Conservation (phyloP, 2,329 filamentous ascomycete species). For the Dactylellina haptotyla region DNA sequence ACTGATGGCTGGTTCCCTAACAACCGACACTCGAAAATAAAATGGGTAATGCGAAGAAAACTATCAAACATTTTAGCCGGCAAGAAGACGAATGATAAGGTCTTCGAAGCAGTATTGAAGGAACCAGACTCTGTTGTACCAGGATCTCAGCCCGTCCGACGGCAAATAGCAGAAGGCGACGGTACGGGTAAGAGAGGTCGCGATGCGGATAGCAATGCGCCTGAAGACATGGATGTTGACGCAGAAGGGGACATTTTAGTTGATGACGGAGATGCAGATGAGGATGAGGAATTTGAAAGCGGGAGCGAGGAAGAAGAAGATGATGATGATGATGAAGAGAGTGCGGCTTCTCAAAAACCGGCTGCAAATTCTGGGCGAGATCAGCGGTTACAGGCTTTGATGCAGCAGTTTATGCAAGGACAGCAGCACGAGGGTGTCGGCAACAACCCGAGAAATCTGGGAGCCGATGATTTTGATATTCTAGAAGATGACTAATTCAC, state of each 20-base stretch:
- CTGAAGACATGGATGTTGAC: conserved; percentile 54
- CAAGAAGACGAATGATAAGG: conserved; percentile 64
- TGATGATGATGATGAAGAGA: conserved; percentile 56
- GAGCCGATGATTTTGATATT: conserved; percentile 43
- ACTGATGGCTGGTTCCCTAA: conserved; percentile 84
- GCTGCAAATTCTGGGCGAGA: conserved; percentile 17
- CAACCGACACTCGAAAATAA: conserved; percentile 82
- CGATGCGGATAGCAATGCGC: neutral
- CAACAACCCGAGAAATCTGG: conserved; percentile 5
- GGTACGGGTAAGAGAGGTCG: neutral
- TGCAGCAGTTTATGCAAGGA: conserved; percentile 44
- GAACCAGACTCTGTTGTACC: conserved; percentile 61
- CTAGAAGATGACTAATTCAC: conserved; percentile 31
- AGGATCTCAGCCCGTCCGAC: conserved; percentile 55
- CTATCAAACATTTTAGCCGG: conserved; percentile 66
- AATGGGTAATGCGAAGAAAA: conserved; percentile 88
- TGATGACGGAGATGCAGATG: conserved; percentile 56
- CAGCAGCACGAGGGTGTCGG: conserved; percentile 44
- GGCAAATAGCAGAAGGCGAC: conserved; percentile 40
- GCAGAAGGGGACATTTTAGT: conserved; percentile 58
- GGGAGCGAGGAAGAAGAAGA: conserved; percentile 57
- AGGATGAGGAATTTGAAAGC: conserved; percentile 58
- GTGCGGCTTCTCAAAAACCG: conserved; percentile 54
- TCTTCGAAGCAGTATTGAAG: conserved; percentile 64
- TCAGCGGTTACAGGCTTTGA: conserved; percentile 35